Evolutionary conservation across 805 yeast species (phyloP).

Genomic region (Candida nonsorbophila): DNA sequence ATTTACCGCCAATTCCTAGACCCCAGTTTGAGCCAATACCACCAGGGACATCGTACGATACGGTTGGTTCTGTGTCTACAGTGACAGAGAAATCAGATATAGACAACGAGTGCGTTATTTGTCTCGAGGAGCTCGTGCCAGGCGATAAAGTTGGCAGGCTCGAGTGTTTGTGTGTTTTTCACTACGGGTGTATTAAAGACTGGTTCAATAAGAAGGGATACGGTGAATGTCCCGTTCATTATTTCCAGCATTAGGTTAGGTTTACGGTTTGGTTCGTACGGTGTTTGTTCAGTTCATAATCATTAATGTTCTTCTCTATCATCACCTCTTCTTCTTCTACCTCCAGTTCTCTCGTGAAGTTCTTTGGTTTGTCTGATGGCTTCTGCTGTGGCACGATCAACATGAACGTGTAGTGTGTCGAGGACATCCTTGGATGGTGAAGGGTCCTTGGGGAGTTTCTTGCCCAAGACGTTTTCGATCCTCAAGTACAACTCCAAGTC

Average conservation of each 20-base stretch:
- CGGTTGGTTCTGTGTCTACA: constrained; percentile 19
- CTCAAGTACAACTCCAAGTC: constrained; percentile 85
- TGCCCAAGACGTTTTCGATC: constrained; percentile 81
- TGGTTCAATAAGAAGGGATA: constrained; percentile 88
- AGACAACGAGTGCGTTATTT: constrained; percentile 83
- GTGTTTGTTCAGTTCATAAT: not conserved
- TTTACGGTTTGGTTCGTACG: not conserved
- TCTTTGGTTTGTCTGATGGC: constrained; percentile 78
- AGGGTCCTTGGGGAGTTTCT: constrained; percentile 77
- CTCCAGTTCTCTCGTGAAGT: constrained; percentile 38
- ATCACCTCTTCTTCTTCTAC: constrained; percentile 24
- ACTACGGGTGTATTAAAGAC: constrained; percentile 80
- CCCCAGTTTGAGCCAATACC: constrained; percentile 31
- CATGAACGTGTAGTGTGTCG: constrained; percentile 73
- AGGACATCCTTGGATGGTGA: constrained; percentile 73
- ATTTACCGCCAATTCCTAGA: constrained; percentile 42
- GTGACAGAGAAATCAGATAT: constrained; percentile 17
- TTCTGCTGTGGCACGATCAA: constrained; percentile 87
- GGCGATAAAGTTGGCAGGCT: constrained; percentile 89
- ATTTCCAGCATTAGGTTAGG: constrained; percentile 21
- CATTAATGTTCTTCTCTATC: constrained; percentile 23
- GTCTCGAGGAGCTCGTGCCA: constrained; percentile 81
- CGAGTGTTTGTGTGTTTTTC: constrained; percentile 93
- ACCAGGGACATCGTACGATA: constrained; percentile 13
- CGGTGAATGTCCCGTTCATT: constrained; percentile 84